phyloP scores from a whole-genome alignment of 306 rosid genomes.

The Ammopiptanthus mongolicus region DNA sequence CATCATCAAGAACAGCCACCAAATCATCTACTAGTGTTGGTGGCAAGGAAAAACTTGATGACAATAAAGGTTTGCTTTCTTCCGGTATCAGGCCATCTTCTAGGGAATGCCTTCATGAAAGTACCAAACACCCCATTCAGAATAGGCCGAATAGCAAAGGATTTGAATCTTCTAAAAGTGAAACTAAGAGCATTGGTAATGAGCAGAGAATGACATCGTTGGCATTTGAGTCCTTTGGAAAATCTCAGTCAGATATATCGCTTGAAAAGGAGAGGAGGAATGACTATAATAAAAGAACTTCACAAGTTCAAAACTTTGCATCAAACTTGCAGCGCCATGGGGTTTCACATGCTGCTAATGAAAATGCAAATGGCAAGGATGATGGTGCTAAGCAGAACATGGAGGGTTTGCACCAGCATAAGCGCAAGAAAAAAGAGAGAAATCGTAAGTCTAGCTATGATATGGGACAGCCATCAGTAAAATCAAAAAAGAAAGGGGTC shows the following conservation, averaged over 20 bases:
- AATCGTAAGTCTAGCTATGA: constrained; percentile 27
- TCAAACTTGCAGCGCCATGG: constrained; percentile 26
- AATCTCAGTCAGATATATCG: constrained; percentile 32
- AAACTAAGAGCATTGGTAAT: constrained; percentile 31
- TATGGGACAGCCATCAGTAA: constrained; percentile 28
- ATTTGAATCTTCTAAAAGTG: constrained; percentile 35
- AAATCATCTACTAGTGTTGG: constrained; percentile 31
- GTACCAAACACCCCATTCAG: constrained; percentile 30
- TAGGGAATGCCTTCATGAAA: constrained; percentile 30
- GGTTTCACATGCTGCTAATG: constrained; percentile 32
- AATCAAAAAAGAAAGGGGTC: constrained; percentile 24
- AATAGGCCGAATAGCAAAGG: constrained; percentile 29
- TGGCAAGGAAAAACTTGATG: constrained; percentile 26
- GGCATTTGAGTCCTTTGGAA: constrained; percentile 31
- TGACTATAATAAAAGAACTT: constrained; percentile 19
- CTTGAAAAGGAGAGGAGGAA: constrained; percentile 40
- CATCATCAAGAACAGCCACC: constrained; percentile 31
- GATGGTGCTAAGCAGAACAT: constrained; percentile 28
- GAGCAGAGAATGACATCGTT: constrained; percentile 31
- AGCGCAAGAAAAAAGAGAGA: constrained; percentile 36
- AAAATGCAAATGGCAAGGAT: constrained; percentile 19
- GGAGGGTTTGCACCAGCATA: constrained; percentile 26
- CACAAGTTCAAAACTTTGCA: constrained; percentile 28
- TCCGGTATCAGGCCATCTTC: constrained; percentile 32
- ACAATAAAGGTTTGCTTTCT: constrained; percentile 23